Base-by-base conservation (phyloP, 2,329 filamentous ascomycete species). In the Neurospora sp. region DNA sequence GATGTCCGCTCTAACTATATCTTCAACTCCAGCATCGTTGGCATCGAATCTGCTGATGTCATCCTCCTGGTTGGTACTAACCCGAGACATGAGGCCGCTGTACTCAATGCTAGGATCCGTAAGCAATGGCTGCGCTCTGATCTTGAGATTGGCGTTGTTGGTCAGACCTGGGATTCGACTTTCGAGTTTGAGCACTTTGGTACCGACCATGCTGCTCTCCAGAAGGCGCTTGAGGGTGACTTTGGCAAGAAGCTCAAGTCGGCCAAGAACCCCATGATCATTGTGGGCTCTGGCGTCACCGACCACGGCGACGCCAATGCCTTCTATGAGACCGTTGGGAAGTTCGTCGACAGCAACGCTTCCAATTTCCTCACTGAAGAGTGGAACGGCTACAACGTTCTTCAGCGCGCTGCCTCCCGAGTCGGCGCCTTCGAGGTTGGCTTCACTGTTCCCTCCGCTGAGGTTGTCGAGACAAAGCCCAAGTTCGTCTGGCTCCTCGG, bases 91-190 rank as follows among this genome's bases (percentile, higher is more conserved):
- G 96, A 99, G 83, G 96, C 96, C 72, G 93, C 96, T 70, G 93
- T 96, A 67, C 87, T 99, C 66, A 99, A 99, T 78, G 94, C 95
- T 73, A 92, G 96, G 75, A 99, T 99, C 78, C 89, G 96, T 78
- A 99, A 99, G 86, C 94, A 97, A 81, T 99, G 95, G 92, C 85
- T 99, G 75, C 91, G 94, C 75, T 97, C 96, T 42, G 94, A 98
- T 76, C 89, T 99, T 33, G 91, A 98, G 80, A 89, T 99, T 76
- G 96, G 91, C 74, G 88, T 97, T 71, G 90, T 99, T 75, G 96
- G 96, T 73, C 92, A 97, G 83, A 83, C 90, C 46, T 99, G 95
- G 81, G 89, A 97, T 67, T 97, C 94, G 70, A 99, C 94, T 39
- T 99, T 98, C 78, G 94, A 97, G 76, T 97, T 95, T 77, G 90